Evolutionary conservation across 2,329 filamentous ascomycete species (phyloP).

Genomic region (Aspergillus spinulosporus): DNA sequence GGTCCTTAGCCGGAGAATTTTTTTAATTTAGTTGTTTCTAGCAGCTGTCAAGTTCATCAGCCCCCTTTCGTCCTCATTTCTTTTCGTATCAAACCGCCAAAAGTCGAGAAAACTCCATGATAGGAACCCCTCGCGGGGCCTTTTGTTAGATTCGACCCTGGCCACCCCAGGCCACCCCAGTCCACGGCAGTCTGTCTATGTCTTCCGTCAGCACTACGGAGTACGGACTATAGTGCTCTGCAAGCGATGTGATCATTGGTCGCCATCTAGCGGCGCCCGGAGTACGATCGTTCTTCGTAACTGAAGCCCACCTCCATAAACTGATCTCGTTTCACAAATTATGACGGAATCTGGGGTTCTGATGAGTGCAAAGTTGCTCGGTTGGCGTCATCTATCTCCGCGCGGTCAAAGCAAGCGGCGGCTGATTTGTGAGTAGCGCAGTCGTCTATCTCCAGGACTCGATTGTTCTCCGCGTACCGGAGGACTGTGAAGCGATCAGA

Average conservation of each 20-base stretch:
- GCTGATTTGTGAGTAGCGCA: not conserved
- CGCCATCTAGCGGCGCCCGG: not conserved
- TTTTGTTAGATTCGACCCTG: not conserved
- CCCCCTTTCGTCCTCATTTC: too few relatives aligned
- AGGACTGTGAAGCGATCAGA: not conserved
- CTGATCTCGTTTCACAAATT: not conserved
- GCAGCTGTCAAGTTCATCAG: not conserved
- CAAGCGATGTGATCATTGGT: not conserved
- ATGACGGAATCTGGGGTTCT: not conserved
- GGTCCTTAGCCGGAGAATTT: not conserved
- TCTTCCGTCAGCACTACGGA: constrained; percentile 12
- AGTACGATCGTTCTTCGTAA: not conserved
- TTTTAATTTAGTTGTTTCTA: not conserved
- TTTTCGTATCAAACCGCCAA: not conserved
- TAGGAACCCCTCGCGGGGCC: not conserved
- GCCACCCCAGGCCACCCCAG: not conserved
- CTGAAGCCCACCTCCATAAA: not conserved
- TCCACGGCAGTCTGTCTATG: not conserved
- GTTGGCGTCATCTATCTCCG: not conserved
- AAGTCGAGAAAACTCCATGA: not conserved
- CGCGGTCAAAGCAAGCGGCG: not conserved
- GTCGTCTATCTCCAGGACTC: not conserved
- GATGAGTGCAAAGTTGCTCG: not conserved
- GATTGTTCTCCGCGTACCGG: not conserved
- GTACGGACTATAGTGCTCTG: not conserved